Conservation (phyloP, 257 asterid genomes). For the Solanum commersonii region DNA sequence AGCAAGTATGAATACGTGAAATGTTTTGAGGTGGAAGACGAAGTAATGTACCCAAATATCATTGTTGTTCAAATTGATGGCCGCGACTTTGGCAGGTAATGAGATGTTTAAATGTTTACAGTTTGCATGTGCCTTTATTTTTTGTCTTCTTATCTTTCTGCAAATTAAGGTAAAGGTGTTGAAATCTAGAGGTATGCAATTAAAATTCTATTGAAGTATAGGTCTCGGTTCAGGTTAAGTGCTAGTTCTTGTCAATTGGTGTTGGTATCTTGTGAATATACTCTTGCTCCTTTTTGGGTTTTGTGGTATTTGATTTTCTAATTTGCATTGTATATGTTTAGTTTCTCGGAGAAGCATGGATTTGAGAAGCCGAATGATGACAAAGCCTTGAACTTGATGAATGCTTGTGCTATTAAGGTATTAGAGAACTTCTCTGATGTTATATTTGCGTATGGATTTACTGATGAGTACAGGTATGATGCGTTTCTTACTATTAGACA, state of each 20-base stretch:
- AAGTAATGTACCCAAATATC: slow-evolving; percentile 51
- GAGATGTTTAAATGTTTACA: background rate
- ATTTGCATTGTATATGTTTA: slow-evolving; percentile 1
- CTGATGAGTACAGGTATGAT: slow-evolving; percentile 63
- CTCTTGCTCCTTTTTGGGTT: background rate
- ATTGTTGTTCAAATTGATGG: slow-evolving; percentile 50
- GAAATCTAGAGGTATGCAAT: no score
- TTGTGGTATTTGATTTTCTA: background rate
- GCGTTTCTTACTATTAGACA: background rate
- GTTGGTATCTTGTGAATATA: background rate
- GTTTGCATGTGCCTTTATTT: background rate
- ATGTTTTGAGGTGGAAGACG: slow-evolving; percentile 56
- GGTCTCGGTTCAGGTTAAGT: background rate
- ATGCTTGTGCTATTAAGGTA: slow-evolving; percentile 55
- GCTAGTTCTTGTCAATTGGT: background rate
- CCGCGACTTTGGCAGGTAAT: slow-evolving; percentile 44
- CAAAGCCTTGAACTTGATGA: slow-evolving; percentile 58
- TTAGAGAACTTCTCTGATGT: slow-evolving; percentile 74
- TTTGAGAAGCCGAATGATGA: slow-evolving; percentile 64
- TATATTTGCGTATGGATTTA: slow-evolving; percentile 54
- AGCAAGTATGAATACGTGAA: slow-evolving; percentile 90
- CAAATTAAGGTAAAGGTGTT: background rate
- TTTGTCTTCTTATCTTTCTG: background rate
- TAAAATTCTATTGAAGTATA: no score
- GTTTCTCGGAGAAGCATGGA: slow-evolving; percentile 66